Conservation (phyloP, 2,329 filamentous ascomycete species). For the Beauveria pseudobassiana region DNA sequence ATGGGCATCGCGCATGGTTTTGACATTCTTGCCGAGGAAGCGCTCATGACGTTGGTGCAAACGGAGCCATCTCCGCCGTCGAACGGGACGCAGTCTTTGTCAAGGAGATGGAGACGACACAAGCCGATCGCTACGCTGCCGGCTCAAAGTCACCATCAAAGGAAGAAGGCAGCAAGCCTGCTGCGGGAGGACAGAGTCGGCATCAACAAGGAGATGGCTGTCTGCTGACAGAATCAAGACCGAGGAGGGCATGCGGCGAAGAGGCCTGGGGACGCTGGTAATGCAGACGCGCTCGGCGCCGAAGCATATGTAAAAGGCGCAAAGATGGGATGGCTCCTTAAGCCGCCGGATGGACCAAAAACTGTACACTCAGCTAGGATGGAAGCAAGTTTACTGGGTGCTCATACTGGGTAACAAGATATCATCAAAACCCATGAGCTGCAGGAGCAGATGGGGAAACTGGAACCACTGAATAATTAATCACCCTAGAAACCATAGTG, state of each 20-base stretch:
- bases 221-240: conserved; percentile 8
- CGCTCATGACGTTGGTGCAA: conserved; percentile 3
- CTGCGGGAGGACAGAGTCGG: conserved; percentile 1
- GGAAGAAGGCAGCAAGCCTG: background rate
- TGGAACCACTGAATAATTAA: background rate
- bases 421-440: background rate
- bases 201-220: background rate
- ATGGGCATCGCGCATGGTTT: background rate
- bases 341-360: background rate
- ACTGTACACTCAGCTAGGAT: conserved; percentile 13
- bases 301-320: background rate
- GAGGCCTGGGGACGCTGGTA: conserved; percentile 1
- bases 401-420: background rate
- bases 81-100: background rate
- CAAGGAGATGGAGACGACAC: background rate
- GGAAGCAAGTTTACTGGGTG: conserved; percentile 12
- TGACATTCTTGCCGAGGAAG: conserved; percentile 7
- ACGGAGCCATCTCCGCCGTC: background rate
- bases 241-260: conserved; percentile 5
- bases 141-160: background rate
- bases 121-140: background rate
- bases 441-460: background rate
- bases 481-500: too few species aligned
- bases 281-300: background rate
- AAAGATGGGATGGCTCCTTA: background rate